Evolutionary conservation across 2,329 filamentous ascomycete genomes (phyloP).

Genomic region (Tolypocladium ophioglossoides): DNA sequence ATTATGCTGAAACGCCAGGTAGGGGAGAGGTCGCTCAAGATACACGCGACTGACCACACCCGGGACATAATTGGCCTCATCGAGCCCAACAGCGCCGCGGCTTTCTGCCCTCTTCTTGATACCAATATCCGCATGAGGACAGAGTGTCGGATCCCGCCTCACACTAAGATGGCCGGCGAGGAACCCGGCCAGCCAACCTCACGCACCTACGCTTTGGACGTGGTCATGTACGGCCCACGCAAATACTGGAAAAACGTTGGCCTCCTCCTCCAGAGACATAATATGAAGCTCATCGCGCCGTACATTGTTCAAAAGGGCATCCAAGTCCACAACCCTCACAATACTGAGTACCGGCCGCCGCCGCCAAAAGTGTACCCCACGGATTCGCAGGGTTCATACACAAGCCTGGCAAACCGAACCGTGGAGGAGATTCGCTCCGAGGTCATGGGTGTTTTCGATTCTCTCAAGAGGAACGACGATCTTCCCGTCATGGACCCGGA

Average conservation of each 20-base stretch:
- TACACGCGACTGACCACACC: slow-evolving; percentile 65
- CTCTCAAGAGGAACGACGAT: slow-evolving; percentile 63
- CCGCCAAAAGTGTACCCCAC: slow-evolving; percentile 22
- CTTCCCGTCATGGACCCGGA: slow-evolving; percentile 64
- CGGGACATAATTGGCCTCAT: slow-evolving; percentile 66
- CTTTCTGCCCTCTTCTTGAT: slow-evolving; percentile 65
- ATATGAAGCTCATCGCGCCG: slow-evolving; percentile 57
- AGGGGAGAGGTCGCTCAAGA: slow-evolving; percentile 45
- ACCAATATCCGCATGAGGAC: slow-evolving; percentile 55
- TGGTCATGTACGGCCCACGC: slow-evolving; percentile 72
- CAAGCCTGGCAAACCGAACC: slow-evolving; percentile 42
- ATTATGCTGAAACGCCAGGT: slow-evolving; percentile 53
- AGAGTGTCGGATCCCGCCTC: slow-evolving; percentile 58
- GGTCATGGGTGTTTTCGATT: slow-evolving; percentile 80
- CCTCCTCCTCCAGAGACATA: slow-evolving; percentile 49
- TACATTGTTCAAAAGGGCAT: slow-evolving; percentile 56
- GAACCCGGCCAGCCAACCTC: slow-evolving; percentile 52
- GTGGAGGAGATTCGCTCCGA: slow-evolving; percentile 81
- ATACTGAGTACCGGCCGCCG: slow-evolving; percentile 34
- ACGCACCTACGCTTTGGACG: slow-evolving; percentile 49
- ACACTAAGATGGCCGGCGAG: slow-evolving; percentile 55
- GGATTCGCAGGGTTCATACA: slow-evolving; percentile 15
- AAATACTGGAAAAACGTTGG: slow-evolving; percentile 57
- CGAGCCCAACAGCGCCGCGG: slow-evolving; percentile 55
- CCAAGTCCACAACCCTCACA: slow-evolving; percentile 69